Evolutionary conservation across 2,329 filamentous ascomycete species (phyloP), one percentile per base, ranked within the genome.

Genomic region (Fusarium sp.): DNA sequence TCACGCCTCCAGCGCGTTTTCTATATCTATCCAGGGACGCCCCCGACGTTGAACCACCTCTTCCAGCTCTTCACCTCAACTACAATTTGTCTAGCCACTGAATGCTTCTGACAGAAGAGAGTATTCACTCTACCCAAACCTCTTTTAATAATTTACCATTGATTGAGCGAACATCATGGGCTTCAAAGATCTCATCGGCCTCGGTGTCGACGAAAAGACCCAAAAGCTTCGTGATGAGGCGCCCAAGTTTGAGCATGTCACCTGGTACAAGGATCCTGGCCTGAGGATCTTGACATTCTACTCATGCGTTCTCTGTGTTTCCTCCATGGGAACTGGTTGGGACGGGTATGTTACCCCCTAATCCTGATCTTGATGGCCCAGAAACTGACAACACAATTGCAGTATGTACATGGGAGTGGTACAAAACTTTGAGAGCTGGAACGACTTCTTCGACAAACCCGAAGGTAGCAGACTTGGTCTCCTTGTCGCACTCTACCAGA

Each of bases 311-410:
- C 61, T 64, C 7, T 64, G 61, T 8, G 52, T 48, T 46, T 64
- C 61, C n/a, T 64, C 61, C 20, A 64, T 64, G 61, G 61, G 61
- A 64, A 64, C 61, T 25, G 61, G 61, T 20, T 64, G 61, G 61
- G 61, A 64, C 39, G 61, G 61, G 61, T 64, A 47, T n/a, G 81
- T 80, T 58, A 76, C 80, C 19, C 80, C 86, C 56, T 79, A 88
- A 52, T 84, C 84, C 75, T 76, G 88, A 55, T 85, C 13, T 84
- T 11, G 88, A 30, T 85, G 27, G 85, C 85, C 39, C 87, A 84
- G 19, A 87, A 84, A 85, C 85, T 56, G 87, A 88, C 85, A 10
- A 84, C 51, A 83, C 84, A 81, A 77, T 85, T 61, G 86, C 72
- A 88, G 88, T 75, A 87, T 85, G n/a, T 86, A 64, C 59, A 64